Base-by-base conservation (phyloP, 2,329 filamentous ascomycete genomes). In the Chrysoporthe austroafricana region DNA sequence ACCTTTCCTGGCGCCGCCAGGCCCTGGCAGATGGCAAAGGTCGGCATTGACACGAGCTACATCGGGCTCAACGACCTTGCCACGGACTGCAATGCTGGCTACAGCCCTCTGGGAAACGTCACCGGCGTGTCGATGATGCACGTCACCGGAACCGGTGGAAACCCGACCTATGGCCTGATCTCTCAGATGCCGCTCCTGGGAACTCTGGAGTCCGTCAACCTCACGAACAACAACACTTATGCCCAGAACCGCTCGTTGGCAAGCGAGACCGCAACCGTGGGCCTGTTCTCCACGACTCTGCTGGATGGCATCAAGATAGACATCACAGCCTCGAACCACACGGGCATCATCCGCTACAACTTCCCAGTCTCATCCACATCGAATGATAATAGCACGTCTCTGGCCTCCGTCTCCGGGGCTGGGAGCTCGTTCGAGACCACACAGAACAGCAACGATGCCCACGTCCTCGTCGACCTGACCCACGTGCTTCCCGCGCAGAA, bases 81-180 rank as follows among this genome's bases (percentile, higher is more conserved):
- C 39, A 60, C 44, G 1, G 65, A 67, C 14, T 52, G 56, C 52
- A 67, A 67, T 54, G 65, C 52, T 13, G 65, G 65, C 13, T 67
- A 67, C 46, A 67, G 65, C 18, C 65, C 65, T 16, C 57, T 67
- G 11, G 65, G 65, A 1, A 67, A 67, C 44, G 62, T 67, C 21
- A 67, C 65, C 14, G 65, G 60, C 14, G 61, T 67, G 21, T 59
- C 52, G 32, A 67, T 67, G 65, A 57, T 67, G 65, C 65, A 67
- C 9, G 61, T 67, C 44, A 64, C 65, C 18, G 65, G 65, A 6
- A 67, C 65, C 1, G 65, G 65, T 14, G 65, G 65, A 3, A 36
- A 67, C 26, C 65, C 65, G 14, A 67, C 65, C 44, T 67, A 67
- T 11, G 65, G 65, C 1, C 44, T 67, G 9, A 36, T 67, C 8